Evolutionary conservation across 306 rosid species (phyloP).

Genomic region (Vicia sativa): DNA sequence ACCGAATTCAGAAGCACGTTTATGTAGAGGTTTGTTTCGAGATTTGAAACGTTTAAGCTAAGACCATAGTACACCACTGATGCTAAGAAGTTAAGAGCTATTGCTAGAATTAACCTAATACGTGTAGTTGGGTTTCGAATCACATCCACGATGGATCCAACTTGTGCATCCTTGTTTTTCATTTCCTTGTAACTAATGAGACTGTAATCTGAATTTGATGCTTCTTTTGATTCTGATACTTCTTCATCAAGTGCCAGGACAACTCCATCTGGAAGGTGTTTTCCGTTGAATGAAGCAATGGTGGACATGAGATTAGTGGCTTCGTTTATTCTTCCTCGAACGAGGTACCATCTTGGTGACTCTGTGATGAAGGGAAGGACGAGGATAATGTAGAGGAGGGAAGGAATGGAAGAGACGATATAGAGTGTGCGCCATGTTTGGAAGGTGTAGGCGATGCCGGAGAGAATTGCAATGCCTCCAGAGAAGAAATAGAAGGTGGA

Average conservation of each 20-base stretch:
- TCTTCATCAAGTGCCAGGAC: slow-evolving; percentile 68
- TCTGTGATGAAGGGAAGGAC: slow-evolving; percentile 76
- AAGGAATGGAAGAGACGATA: slow-evolving; percentile 72
- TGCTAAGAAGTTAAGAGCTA: slow-evolving; percentile 60
- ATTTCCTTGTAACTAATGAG: not conserved
- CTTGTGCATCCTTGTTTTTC: slow-evolving; percentile 43
- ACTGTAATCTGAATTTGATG: not conserved
- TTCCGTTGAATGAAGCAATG: slow-evolving; percentile 64
- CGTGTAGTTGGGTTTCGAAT: slow-evolving; percentile 62
- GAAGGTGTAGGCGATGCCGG: slow-evolving; percentile 65
- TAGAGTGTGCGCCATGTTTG: slow-evolving; percentile 76
- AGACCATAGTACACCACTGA: slow-evolving; percentile 86
- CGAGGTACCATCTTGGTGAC: slow-evolving; percentile 81
- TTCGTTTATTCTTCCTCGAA: slow-evolving; percentile 60
- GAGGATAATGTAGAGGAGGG: slow-evolving; percentile 56
- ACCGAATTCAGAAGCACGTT: slow-evolving; percentile 72
- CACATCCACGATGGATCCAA: slow-evolving; percentile 70
- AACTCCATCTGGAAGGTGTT: slow-evolving; percentile 57
- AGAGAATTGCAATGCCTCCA: slow-evolving; percentile 67
- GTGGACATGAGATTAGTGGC: slow-evolving; percentile 68
- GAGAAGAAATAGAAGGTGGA: slow-evolving; percentile 97
- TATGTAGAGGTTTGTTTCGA: slow-evolving; percentile 68
- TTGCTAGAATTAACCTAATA: slow-evolving; percentile 58
- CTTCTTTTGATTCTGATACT: not conserved
- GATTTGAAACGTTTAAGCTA: slow-evolving; percentile 72